Percentiles rank a stretch among this genome's conserved stretches.
Conservation (phyloP, 495 filamentous ascomycete genomes). For the Cryomyces minteri region DNA sequence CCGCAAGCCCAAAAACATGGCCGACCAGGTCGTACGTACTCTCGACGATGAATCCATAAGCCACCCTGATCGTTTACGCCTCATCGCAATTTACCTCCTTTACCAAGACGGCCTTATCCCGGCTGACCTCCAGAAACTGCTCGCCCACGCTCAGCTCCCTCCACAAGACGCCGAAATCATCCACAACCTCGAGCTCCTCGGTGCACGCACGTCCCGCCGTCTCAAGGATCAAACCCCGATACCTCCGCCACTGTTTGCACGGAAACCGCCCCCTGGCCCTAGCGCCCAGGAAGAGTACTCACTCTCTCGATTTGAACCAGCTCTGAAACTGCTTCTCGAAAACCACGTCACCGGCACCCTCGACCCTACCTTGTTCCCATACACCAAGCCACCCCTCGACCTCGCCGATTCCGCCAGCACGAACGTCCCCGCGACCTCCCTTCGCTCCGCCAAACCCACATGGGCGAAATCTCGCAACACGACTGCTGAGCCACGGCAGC, state of each 20-base stretch:
- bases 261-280: slow-evolving; percentile 29
- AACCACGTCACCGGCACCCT: slow-evolving; percentile 40
- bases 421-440: slow-evolving; percentile 43
- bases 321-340: slow-evolving; percentile 37
- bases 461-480: slow-evolving; percentile 74
- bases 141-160: slow-evolving; percentile 66
- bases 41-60: slow-evolving; percentile 61
- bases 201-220: slow-evolving; percentile 50
- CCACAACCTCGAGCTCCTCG: slow-evolving; percentile 64
- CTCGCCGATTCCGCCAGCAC: slow-evolving; percentile 34
- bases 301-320: slow-evolving; percentile 38
- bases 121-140: slow-evolving; percentile 70
- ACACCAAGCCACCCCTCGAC: slow-evolving; percentile 56
- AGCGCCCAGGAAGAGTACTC: slow-evolving; percentile 31
- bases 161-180: slow-evolving; percentile 53
- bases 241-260: slow-evolving; percentile 45
- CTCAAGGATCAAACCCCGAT: slow-evolving; percentile 59
- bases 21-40: slow-evolving; percentile 68
- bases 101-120: slow-evolving; percentile 74
- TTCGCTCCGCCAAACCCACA: slow-evolving; percentile 77
- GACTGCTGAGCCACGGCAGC: slow-evolving; percentile 65
- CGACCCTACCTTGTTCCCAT: slow-evolving; percentile 51
- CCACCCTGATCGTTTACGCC: slow-evolving; percentile 56
- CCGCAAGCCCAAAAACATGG: slow-evolving; percentile 73
- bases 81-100: slow-evolving; percentile 70